phyloP scores from a whole-genome alignment of 495 filamentous ascomycete genomes.

The Wilcoxina mikolae region DNA sequence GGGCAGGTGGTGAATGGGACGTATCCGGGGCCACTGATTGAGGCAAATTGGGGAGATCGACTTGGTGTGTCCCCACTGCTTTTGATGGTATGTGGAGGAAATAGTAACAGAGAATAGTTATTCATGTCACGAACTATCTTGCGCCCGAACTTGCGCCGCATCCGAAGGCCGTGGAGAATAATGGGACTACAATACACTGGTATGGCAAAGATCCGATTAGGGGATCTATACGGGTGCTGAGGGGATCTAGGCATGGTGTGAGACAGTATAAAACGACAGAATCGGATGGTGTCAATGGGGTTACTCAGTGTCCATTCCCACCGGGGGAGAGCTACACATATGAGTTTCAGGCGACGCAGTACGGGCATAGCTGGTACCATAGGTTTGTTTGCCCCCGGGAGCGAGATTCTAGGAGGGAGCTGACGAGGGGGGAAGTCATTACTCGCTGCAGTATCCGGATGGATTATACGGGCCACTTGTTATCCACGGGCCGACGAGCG shows the following conservation, averaged over 20 bases:
- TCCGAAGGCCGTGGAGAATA: background rate
- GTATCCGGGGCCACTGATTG: constrained; percentile 42
- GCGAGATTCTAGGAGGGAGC: no score
- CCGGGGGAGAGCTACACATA: constrained; percentile 38
- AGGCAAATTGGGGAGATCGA: constrained; percentile 30
- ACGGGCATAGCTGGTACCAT: constrained; percentile 46
- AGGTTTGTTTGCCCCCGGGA: constrained; percentile 15
- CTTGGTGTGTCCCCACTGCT: constrained; percentile 21
- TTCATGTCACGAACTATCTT: background rate
- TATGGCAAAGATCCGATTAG: constrained; percentile 30
- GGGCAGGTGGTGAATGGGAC: constrained; percentile 43
- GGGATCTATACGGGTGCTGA: background rate
- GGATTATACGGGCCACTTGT: constrained; percentile 33
- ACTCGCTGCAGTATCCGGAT: constrained; percentile 42
- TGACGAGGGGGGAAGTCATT: no score
- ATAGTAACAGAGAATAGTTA: background rate
- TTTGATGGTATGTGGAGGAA: constrained; percentile 22
- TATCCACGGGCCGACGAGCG: constrained; percentile 35
- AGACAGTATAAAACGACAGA: constrained; percentile 43
- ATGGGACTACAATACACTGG: constrained; percentile 41
- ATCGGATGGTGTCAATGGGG: constrained; percentile 47
- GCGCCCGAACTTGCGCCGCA: no score
- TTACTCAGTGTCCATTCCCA: constrained; percentile 53
- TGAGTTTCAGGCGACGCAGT: constrained; percentile 40
- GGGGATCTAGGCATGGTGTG: constrained; percentile 44